Evolutionary conservation across 1,139 yeast species (phyloP).

Genomic region (Wickerhamomyces sp.): DNA sequence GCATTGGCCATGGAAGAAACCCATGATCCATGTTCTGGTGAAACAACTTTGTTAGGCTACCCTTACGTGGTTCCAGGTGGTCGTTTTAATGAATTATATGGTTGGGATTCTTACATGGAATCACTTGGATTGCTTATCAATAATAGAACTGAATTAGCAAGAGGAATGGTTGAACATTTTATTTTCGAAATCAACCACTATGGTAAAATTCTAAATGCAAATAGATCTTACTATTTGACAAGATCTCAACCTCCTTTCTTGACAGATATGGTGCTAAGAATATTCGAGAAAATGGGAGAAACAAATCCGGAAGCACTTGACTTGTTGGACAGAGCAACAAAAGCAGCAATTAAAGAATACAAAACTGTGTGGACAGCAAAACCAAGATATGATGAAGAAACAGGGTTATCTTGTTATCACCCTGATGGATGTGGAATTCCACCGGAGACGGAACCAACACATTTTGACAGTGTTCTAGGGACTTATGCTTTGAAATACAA

Average conservation of each 20-base stretch:
- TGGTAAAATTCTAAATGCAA: constrained; percentile 92
- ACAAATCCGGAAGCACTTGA: constrained; percentile 45
- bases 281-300: constrained; percentile 55
- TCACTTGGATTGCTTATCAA: constrained; percentile 77
- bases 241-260: constrained; percentile 98
- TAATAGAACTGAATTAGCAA: constrained; percentile 62
- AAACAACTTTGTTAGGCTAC: constrained; percentile 51
- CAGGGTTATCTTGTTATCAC: constrained; percentile 87
- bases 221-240: constrained; percentile 84
- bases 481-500: constrained; percentile 67
- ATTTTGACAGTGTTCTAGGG: constrained; percentile 67
- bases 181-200: constrained; percentile 86
- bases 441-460: constrained; percentile 93
- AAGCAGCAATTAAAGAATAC: constrained; percentile 87
- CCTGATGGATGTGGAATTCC: constrained; percentile 92
- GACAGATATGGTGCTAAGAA: constrained; percentile 83
- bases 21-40: constrained; percentile 46
- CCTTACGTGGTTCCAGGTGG: constrained; percentile 98
- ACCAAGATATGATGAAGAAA: constrained; percentile 70
- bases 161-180: constrained; percentile 91
- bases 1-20: constrained; percentile 65
- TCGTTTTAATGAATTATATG: constrained; percentile 90
- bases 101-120: constrained; percentile 98
- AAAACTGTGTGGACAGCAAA: constrained; percentile 68
- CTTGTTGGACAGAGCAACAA: constrained; percentile 58